phyloP scores from a whole-genome alignment of 176 grass and related monocot species.

The Melocanna baccifera region DNA sequence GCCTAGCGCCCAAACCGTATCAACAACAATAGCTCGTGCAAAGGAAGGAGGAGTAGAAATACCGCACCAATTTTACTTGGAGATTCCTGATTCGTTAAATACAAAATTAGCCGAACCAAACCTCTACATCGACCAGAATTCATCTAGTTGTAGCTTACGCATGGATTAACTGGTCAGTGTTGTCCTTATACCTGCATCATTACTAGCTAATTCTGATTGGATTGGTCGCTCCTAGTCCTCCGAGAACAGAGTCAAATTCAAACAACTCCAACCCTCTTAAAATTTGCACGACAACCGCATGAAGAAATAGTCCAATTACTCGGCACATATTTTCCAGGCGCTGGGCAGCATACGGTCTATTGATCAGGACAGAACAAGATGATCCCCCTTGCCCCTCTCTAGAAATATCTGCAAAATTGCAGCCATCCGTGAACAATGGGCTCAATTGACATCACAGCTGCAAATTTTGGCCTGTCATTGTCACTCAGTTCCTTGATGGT shows the following conservation, averaged over 20 bases:
- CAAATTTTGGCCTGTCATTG: neutral
- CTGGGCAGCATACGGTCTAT: neutral
- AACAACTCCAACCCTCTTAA: neutral
- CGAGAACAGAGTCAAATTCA: neutral
- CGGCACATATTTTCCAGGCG: slow-evolving; percentile 1
- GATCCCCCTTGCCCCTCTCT: neutral
- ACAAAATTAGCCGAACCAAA: neutral
- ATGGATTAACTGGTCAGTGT: neutral
- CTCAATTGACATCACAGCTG: slow-evolving; percentile 21
- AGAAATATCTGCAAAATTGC: slow-evolving; percentile 29
- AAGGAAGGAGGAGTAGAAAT: neutral
- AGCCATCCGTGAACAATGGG: slow-evolving; percentile 20
- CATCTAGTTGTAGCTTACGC: neutral
- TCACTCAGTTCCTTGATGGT: neutral
- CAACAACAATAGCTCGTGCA: neutral
- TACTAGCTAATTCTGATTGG: neutral
- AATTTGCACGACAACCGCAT: neutral
- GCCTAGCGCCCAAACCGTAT: slow-evolving; percentile 13
- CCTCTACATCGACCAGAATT: neutral
- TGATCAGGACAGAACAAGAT: slow-evolving; percentile 10
- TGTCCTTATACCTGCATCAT: neutral
- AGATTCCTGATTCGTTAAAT: neutral
- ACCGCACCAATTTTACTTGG: neutral
- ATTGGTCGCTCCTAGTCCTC: neutral
- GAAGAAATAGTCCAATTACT: neutral